Evolutionary conservation across 495 filamentous ascomycete genomes (phyloP).

Genomic region (Niebla homalea): DNA sequence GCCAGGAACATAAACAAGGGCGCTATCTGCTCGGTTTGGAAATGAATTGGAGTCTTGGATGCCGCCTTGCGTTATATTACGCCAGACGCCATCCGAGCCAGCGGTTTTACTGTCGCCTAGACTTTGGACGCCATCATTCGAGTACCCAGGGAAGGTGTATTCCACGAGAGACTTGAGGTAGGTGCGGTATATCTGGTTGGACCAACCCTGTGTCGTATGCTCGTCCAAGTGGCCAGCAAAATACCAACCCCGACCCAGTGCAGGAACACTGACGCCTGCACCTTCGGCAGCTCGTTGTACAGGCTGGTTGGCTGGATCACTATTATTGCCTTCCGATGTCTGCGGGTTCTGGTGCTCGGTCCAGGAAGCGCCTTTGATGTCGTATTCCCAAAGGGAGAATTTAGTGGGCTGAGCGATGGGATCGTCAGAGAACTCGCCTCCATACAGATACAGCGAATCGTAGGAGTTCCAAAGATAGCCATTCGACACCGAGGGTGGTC

Average conservation of each 20-base stretch:
- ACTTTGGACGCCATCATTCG: conserved; percentile 41
- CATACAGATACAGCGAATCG: conserved; percentile 55
- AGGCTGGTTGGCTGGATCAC: conserved; percentile 34
- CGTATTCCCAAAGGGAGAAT: conserved; percentile 53
- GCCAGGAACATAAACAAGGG: conserved; percentile 56
- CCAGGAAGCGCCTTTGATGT: conserved; percentile 45
- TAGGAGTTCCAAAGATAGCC: conserved; percentile 62
- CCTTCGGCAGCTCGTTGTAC: conserved; percentile 57
- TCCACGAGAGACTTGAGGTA: conserved; percentile 65
- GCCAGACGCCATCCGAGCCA: conserved; percentile 40
- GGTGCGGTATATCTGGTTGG: conserved; percentile 39
- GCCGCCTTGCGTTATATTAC: conserved; percentile 60
- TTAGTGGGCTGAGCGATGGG: conserved; percentile 37
- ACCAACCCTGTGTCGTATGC: conserved; percentile 59
- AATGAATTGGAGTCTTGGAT: conserved; percentile 50
- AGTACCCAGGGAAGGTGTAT: conserved; percentile 54
- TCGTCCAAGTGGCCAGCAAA: conserved; percentile 63
- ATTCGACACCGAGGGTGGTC: conserved; percentile 54
- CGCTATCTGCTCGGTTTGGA: conserved; percentile 56
- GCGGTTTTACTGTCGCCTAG: conserved; percentile 37
- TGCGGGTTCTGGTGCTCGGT: conserved; percentile 40
- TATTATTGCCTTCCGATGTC: conserved; percentile 45
- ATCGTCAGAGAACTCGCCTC: conserved; percentile 53
- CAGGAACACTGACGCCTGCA: conserved; percentile 52
- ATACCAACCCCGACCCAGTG: conserved; percentile 56